Conservation (phyloP, 345 rosid genomes). For the Linum usitatissimum region DNA sequence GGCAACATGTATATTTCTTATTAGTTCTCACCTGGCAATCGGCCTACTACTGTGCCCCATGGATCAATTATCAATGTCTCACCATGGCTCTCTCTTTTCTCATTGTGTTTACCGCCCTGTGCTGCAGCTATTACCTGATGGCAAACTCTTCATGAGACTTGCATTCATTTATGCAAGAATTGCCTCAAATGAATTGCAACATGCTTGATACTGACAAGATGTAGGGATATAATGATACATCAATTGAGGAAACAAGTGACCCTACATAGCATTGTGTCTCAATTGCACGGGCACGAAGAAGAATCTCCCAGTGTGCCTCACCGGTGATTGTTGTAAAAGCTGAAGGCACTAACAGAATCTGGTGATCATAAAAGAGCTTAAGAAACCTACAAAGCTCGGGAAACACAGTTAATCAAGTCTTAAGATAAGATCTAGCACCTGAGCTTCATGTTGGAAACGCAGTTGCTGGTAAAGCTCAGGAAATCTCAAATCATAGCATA, state of each 20-base stretch:
- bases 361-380: slow-evolving; percentile 8
- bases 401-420: no score
- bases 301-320: slow-evolving; percentile 91
- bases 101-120: slow-evolving; percentile 81
- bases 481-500: slow-evolving; percentile 89
- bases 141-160: slow-evolving; percentile 2
- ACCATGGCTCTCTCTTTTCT: slow-evolving; percentile 75
- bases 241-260: not conserved
- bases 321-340: slow-evolving; percentile 88
- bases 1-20: not conserved
- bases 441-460: slow-evolving; percentile 64
- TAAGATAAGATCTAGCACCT: slow-evolving; percentile 31
- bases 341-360: slow-evolving; percentile 79
- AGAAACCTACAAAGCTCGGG: slow-evolving; percentile 1
- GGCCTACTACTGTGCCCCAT: slow-evolving; percentile 73
- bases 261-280: slow-evolving; percentile 95
- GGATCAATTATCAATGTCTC: slow-evolving; percentile 88
- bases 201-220: not conserved
- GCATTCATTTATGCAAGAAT: not conserved
- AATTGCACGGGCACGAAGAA: slow-evolving; percentile 83
- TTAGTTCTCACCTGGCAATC: slow-evolving; percentile 53
- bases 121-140: slow-evolving; percentile 77
- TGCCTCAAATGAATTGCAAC: not conserved
- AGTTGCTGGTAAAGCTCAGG: slow-evolving; percentile 85
- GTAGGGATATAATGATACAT: not conserved